These are phyloP conservation scores for Theobroma grandiflorum DNA, from an alignment of 441 rosid genomes.

Conservation along the genomic window DNA sequence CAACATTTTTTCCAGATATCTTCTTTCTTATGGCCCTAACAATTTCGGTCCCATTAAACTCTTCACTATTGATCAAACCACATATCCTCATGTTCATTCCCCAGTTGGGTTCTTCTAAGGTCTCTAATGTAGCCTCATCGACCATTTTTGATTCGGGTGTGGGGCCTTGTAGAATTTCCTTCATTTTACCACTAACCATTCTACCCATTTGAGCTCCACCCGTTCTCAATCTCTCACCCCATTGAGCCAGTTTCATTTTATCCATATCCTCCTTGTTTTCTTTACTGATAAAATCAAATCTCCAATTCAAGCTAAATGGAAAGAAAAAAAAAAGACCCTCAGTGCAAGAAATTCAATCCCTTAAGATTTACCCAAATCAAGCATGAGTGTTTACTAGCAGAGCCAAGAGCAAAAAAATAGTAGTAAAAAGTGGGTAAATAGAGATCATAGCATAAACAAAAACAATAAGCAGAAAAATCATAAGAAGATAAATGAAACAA, in stretches of 20 bases:
- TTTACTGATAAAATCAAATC: conserved; percentile 7
- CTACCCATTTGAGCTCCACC: conserved; percentile 87
- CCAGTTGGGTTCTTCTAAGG: conserved; percentile 81
- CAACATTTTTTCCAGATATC: conserved; percentile 62
- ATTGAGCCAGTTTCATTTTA: conserved; percentile 68
- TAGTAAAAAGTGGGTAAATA: background rate
- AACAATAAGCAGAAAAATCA: background rate
- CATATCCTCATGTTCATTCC: conserved; percentile 91
- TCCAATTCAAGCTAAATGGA: conserved; percentile 16
- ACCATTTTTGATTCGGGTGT: conserved; percentile 83
- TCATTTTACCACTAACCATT: conserved; percentile 78
- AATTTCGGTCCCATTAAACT: conserved; percentile 68
- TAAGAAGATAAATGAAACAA: background rate
- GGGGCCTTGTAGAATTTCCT: conserved; percentile 82
- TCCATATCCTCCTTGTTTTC: conserved; percentile 52
- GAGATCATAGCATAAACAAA: background rate
- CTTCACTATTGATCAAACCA: conserved; percentile 74
- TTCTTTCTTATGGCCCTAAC: conserved; percentile 76
- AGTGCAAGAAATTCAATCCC: conserved; percentile 9
- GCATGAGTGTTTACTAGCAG: background rate
- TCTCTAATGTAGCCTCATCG: conserved; percentile 83
- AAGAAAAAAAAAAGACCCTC: conserved; percentile 36
- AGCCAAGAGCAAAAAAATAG: background rate
- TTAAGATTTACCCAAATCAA: background rate
- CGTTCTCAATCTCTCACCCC: conserved; percentile 77